Evolutionary conservation across 305 asterid species (phyloP).

Genomic region (Solanum hybrid): DNA sequence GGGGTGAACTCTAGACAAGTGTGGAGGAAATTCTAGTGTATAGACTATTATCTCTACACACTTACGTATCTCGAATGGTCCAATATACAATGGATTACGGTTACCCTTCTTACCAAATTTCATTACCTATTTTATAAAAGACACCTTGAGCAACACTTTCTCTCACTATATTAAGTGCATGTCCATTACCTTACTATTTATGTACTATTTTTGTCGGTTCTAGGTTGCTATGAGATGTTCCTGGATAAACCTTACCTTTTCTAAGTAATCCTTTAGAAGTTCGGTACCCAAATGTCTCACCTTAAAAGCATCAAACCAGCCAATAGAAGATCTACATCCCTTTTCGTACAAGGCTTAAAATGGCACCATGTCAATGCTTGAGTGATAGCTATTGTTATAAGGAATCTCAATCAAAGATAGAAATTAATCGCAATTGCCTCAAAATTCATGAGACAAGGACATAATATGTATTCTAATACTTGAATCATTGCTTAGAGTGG

Average conservation of each 20-base stretch:
- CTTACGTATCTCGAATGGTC: background rate
- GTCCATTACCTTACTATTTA: background rate
- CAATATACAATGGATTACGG: background rate
- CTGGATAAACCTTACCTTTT: background rate
- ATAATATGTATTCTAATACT: background rate
- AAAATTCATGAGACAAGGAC: background rate
- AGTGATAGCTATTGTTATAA: background rate
- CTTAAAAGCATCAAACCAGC: background rate
- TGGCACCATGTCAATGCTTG: background rate
- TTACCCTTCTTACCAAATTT: background rate
- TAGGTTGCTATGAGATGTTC: background rate
- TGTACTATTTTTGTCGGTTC: background rate
- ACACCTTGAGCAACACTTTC: background rate
- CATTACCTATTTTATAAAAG: background rate
- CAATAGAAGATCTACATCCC: background rate
- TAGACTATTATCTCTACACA: background rate
- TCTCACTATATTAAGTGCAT: background rate
- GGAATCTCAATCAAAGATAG: background rate
- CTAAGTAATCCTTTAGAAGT: background rate
- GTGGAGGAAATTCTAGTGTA: too few relatives aligned
- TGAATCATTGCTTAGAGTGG: background rate
- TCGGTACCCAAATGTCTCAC: background rate
- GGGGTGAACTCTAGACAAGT: too few relatives aligned
- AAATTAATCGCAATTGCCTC: background rate
- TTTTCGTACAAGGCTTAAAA: background rate